Conservation (phyloP, 1,284 basidiomycete genomes). For the Grifola frondosa region DNA sequence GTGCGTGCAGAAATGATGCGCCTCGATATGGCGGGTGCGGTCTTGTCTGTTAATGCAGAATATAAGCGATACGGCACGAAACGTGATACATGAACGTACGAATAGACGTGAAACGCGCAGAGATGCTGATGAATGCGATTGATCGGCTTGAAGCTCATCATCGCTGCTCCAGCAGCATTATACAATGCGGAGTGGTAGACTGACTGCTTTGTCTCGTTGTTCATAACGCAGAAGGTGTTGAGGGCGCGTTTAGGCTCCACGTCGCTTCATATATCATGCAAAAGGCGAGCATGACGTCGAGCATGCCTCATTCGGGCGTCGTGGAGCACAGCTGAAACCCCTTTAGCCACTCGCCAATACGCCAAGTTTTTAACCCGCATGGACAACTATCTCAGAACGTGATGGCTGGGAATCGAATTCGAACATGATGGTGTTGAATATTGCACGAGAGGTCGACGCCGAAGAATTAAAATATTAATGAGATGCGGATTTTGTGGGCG, state of each 20-base stretch:
- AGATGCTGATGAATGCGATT: conserved; percentile 49
- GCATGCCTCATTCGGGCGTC: conserved; percentile 1
- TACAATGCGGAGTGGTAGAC: conserved; percentile 28
- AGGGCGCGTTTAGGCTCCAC: neutral
- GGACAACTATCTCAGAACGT: too few species aligned
- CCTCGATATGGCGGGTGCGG: conserved; percentile 38
- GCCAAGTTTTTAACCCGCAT: too few species aligned
- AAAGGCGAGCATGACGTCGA: conserved; percentile 11
- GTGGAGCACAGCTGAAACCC: neutral
- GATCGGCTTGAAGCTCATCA: conserved; percentile 48
- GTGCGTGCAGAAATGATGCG: conserved; percentile 45
- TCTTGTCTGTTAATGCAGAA: conserved; percentile 32
- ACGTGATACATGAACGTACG: conserved; percentile 23
- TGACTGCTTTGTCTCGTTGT: conserved; percentile 27
- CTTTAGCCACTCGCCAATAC: neutral
- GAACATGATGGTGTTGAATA: too few species aligned
- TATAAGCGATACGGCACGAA: neutral
- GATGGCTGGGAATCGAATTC: too few species aligned
- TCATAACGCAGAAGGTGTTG: conserved; percentile 14
- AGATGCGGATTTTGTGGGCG: too few species aligned
- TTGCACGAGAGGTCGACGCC: too few species aligned
- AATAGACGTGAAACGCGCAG: conserved; percentile 43
- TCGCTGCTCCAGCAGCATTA: conserved; percentile 35
- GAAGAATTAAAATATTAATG: too few species aligned
- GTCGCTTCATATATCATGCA: neutral